Percentiles rank a stretch among this genome's conserved stretches.
Conservation (phyloP, 2,329 filamentous ascomycete genomes). For the Colletotrichum noveboracense region DNA sequence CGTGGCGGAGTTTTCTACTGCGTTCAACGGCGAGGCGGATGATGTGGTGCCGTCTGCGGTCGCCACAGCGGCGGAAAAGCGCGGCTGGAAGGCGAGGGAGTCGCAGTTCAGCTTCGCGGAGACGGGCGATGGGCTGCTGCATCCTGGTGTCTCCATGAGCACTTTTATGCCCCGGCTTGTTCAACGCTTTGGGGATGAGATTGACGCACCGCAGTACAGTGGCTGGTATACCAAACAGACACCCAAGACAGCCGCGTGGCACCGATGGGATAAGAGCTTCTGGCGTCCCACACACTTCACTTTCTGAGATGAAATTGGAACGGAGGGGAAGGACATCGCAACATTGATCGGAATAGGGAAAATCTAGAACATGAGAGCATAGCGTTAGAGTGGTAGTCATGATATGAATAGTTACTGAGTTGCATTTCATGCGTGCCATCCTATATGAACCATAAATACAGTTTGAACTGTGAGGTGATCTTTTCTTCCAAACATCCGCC, state of each 20-base stretch:
- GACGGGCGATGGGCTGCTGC: slow-evolving; percentile 29
- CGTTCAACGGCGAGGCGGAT: not conserved
- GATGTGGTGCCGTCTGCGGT: not conserved
- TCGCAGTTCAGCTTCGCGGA: slow-evolving; percentile 27
- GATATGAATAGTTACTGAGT: not conserved
- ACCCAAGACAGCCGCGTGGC: slow-evolving; percentile 12
- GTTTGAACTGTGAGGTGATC: not conserved
- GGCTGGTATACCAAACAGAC: not conserved
- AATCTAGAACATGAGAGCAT: not conserved
- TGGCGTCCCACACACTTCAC: slow-evolving; percentile 19
- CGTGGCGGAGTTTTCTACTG: slow-evolving; percentile 45
- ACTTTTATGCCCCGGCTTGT: slow-evolving; percentile 18
- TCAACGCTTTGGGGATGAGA: slow-evolving; percentile 13
- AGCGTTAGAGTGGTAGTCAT: not conserved
- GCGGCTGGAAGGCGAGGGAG: slow-evolving; percentile 6
- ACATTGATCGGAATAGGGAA: not conserved
- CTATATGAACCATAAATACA: not conserved
- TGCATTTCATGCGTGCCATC: not conserved
- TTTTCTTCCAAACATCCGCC: not conserved
- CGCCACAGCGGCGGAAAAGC: slow-evolving; percentile 7
- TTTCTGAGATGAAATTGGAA: not conserved
- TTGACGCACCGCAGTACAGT: slow-evolving; percentile 3
- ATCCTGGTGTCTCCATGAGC: slow-evolving; percentile 16
- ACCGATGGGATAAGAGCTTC: slow-evolving; percentile 16
- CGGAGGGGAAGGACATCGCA: not conserved